Percentiles rank a stretch among this genome's conserved stretches.
These are phyloP conservation scores for Cyclocybe aegerita DNA, from an alignment of 768 basidiomycete genomes.

Conservation along the genomic window DNA sequence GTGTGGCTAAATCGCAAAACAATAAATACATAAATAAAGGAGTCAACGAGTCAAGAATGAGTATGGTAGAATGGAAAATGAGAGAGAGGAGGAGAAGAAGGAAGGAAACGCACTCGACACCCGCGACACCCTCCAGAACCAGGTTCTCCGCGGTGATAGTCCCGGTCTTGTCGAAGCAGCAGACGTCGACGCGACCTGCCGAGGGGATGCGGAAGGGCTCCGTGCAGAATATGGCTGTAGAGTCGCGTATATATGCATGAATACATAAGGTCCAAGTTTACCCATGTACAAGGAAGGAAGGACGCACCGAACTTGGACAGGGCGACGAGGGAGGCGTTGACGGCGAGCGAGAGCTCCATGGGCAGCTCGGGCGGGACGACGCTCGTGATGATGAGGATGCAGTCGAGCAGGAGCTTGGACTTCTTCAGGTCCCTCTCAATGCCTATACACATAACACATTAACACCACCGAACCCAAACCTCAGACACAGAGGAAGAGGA, in stretches of 20 bases:
- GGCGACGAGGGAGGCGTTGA: constrained; percentile 92
- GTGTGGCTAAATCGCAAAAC: constrained; percentile 16
- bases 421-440: constrained; percentile 92
- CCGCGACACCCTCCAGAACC: constrained; percentile 91
- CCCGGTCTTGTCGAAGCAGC: constrained; percentile 99
- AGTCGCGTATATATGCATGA: not conserved
- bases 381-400: constrained; percentile 93
- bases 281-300: too few species aligned
- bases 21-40: too few species aligned
- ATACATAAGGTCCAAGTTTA: not conserved
- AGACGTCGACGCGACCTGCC: constrained; percentile 95
- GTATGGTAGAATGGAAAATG: not conserved
- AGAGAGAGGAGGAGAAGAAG: not conserved
- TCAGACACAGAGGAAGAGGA: not conserved
- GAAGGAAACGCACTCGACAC: constrained; percentile 71
- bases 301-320: constrained; percentile 85
- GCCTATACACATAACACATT: constrained; percentile 40
- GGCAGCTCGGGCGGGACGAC: constrained; percentile 98
- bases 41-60: constrained; percentile 5
- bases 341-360: constrained; percentile 96
- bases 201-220: constrained; percentile 98
- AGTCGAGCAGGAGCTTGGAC: constrained; percentile 92
- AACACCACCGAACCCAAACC: not conserved
- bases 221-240: constrained; percentile 93
- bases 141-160: constrained; percentile 97